These are phyloP conservation scores for Gossypium raimondii DNA, from an alignment of 345 rosid species.

Conservation along the genomic window DNA sequence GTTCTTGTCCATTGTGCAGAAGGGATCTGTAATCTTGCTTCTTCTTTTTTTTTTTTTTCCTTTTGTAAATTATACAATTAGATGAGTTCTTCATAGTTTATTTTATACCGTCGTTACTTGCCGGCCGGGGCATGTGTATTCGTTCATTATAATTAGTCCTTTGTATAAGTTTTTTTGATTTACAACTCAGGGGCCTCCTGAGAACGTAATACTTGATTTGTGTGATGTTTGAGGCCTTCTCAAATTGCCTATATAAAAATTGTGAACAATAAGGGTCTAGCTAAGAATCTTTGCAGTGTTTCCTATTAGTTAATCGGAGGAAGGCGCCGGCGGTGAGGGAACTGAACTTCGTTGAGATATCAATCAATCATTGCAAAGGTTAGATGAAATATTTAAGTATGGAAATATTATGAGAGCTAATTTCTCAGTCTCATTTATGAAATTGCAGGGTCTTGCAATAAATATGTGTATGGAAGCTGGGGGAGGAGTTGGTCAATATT, in stretches of 20 bases:
- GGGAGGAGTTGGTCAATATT: no score
- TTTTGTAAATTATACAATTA: constrained; percentile 25
- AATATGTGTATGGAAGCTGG: constrained; percentile 11
- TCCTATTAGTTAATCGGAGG: neutral
- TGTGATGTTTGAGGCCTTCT: no score
- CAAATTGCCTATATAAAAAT: no score
- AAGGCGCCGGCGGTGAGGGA: neutral
- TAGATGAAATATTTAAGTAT: neutral
- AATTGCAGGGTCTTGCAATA: constrained; percentile 13
- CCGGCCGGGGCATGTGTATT: constrained; percentile 7
- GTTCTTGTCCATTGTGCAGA: constrained; percentile 95
- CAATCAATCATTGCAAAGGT: neutral
- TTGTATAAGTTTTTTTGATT: constrained; percentile 39
- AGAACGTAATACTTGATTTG: no score
- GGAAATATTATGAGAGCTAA: neutral
- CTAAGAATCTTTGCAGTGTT: neutral
- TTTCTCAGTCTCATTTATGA: constrained; percentile 17
- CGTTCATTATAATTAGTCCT: constrained; percentile 19
- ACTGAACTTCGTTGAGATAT: neutral
- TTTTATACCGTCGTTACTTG: neutral
- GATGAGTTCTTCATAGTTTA: constrained; percentile 16
- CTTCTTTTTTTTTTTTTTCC: neutral
- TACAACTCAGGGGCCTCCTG: neutral
- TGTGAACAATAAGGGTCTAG: neutral
- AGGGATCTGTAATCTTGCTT: constrained; percentile 51